phyloP scores from a whole-genome alignment of 257 asterid species.

The Fraxinus excelsior region DNA sequence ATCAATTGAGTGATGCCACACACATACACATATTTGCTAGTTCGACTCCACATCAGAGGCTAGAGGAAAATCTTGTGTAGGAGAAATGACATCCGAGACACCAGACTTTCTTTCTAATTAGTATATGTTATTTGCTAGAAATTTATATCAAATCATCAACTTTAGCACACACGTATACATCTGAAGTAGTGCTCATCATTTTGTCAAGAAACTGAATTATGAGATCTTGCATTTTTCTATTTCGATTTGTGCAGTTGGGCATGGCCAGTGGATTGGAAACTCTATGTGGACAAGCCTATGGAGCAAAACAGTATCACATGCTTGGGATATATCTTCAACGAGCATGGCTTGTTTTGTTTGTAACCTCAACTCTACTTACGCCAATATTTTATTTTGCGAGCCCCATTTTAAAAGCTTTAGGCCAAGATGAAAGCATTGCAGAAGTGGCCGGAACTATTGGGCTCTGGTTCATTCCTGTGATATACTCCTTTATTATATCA shows the following conservation, averaged over 20 bases:
- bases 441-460: constrained; percentile 50
- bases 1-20: no score
- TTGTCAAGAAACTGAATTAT: neutral
- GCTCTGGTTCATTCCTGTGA: constrained; percentile 60
- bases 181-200: neutral
- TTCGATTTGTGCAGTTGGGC: constrained; percentile 53
- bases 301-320: constrained; percentile 78
- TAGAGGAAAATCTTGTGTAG: no score
- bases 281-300: constrained; percentile 79
- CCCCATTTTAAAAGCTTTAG: constrained; percentile 60
- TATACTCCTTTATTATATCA: constrained; percentile 51
- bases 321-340: constrained; percentile 78
- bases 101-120: no score
- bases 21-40: no score
- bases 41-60: no score
- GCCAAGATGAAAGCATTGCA: constrained; percentile 57
- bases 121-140: neutral
- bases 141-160: neutral
- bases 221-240: neutral
- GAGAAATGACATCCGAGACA: no score
- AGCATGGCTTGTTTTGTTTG: constrained; percentile 61
- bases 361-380: constrained; percentile 38
- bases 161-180: neutral
- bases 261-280: constrained; percentile 83
- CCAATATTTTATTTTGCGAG: constrained; percentile 56